Base-by-base conservation (phyloP, 2,329 filamentous ascomycete genomes). In the Penicillium sp. region DNA sequence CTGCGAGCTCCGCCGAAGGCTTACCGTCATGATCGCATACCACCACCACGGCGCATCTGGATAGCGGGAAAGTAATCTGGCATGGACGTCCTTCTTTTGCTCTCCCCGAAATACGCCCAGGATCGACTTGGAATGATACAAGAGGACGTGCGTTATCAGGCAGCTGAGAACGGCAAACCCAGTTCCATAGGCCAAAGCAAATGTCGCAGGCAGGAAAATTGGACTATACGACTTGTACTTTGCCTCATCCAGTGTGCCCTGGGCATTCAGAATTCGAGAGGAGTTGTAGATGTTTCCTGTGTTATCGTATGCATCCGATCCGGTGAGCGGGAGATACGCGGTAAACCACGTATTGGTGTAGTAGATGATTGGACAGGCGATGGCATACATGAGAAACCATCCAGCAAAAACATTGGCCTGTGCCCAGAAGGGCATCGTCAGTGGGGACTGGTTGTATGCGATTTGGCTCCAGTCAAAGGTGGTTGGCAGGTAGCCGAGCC, bases 151-250 rank as follows among this genome's bases (percentile, higher is more conserved):
- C n/a, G n/a, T n/a, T n/a, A n/a, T n/a, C n/a, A n/a, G n/a, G n/a
- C n/a, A n/a, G n/a, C n/a, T n/a, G n/a, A n/a, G n/a, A n/a, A n/a
- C n/a, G n/a, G n/a, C n/a, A n/a, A n/a, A n/a, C n/a, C n/a, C n/a
- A n/a, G n/a, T n/a, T n/a, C n/a, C n/a, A n/a, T n/a, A n/a, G n/a
- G n/a, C n/a, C n/a, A n/a, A n/a, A n/a, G n/a, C n/a, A n/a, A n/a
- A n/a, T n/a, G n/a, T n/a, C n/a, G n/a, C n/a, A n/a, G n/a, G n/a
- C n/a, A n/a, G n/a, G n/a, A n/a, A n/a, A n/a, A n/a, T n/a, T n/a
- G 81, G 81, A 8, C 80, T 84, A 60, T 84, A 84, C n/a, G 68
- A 68, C 46, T 72, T 67, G 59, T 84, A 84, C 11, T 75, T 75
- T 1, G 69, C 73, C 49, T 75, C 71, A 58, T 84, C 77, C 38